Evolutionary conservation across 2,329 filamentous ascomycete genomes (phyloP).

Genomic region (Colletotrichum spinosum): DNA sequence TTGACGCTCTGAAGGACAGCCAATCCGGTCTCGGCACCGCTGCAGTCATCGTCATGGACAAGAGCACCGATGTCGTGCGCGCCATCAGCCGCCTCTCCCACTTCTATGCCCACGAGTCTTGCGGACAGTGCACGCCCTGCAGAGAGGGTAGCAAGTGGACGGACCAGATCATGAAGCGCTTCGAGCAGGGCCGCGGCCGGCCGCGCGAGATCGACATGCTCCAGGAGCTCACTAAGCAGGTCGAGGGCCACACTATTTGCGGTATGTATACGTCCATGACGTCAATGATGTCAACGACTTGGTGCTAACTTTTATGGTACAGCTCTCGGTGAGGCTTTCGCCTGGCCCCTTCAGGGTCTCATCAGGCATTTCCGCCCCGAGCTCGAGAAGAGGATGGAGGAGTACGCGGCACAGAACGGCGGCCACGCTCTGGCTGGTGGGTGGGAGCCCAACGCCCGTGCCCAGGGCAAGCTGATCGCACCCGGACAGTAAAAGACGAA

Average conservation of each 20-base stretch:
- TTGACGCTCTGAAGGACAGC: constrained; percentile 96
- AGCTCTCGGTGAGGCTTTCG: constrained; percentile 96
- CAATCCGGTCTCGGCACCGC: constrained; percentile 97
- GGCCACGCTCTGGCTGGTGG: constrained; percentile 84
- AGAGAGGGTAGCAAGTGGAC: constrained; percentile 99
- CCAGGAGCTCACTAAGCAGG: constrained; percentile 98
- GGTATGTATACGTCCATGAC: constrained; percentile 65
- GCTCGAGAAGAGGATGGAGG: constrained; percentile 89
- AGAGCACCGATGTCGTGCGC: constrained; percentile 94
- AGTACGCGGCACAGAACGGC: constrained; percentile 79
- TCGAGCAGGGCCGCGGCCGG: constrained; percentile 90
- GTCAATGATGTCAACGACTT: neutral
- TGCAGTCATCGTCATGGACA: constrained; percentile 99
- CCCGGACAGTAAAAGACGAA: constrained; percentile 81
- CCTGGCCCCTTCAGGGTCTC: constrained; percentile 97
- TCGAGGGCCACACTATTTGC: constrained; percentile 99
- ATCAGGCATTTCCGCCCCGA: constrained; percentile 99
- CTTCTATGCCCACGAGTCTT: constrained; percentile 99
- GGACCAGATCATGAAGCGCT: constrained; percentile 97
- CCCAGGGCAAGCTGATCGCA: constrained; percentile 85
- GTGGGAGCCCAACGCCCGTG: constrained; percentile 80
- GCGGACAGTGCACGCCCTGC: constrained; percentile 99
- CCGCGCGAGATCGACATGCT: constrained; percentile 99
- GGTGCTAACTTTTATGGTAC: constrained; percentile 41
- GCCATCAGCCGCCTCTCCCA: constrained; percentile 92